A percentile compares a stretch with the other conserved stretches of the same genome.
Evolutionary conservation across 2,329 filamentous ascomycete genomes (phyloP).

Genomic region (Penicillium sp.): DNA sequence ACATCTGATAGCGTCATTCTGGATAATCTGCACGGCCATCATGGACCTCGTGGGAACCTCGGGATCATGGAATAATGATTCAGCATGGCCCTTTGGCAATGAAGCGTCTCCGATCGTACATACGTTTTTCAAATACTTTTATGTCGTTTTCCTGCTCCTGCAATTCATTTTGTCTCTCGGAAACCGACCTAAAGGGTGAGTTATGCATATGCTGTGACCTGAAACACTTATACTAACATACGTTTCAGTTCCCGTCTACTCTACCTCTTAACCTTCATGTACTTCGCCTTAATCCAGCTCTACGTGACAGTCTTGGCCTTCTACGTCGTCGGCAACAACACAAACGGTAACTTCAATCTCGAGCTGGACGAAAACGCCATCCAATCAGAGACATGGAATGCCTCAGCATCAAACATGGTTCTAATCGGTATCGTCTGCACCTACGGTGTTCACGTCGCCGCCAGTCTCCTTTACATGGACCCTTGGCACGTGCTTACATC

Average conservation of each 20-base stretch:
- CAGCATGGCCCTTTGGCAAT: slow-evolving; percentile 87
- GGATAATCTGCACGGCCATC: slow-evolving; percentile 92
- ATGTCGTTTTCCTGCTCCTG: slow-evolving; percentile 82
- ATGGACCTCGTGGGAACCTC: slow-evolving; percentile 89
- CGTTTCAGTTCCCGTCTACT: slow-evolving; percentile 67
- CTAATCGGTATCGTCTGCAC: slow-evolving; percentile 86
- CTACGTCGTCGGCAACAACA: slow-evolving; percentile 77
- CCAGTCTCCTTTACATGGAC: slow-evolving; percentile 93
- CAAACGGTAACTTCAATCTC: slow-evolving; percentile 67
- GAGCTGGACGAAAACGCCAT: slow-evolving; percentile 47
- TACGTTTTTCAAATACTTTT: slow-evolving; percentile 81
- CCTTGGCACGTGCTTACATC: slow-evolving; percentile 99
- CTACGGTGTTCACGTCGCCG: slow-evolving; percentile 91
- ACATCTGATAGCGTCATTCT: slow-evolving; percentile 70
- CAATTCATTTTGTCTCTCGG: slow-evolving; percentile 94
- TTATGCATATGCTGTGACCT: neutral
- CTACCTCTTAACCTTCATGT: slow-evolving; percentile 81
- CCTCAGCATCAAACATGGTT: slow-evolving; percentile 75
- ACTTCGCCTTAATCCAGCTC: slow-evolving; percentile 79
- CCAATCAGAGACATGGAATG: slow-evolving; percentile 50
- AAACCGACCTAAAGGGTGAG: slow-evolving; percentile 81
- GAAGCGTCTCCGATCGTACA: slow-evolving; percentile 84
- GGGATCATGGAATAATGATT: slow-evolving; percentile 51
- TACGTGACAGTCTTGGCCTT: slow-evolving; percentile 34
- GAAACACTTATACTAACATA: neutral